Evolutionary conservation across 805 yeast species (phyloP).

Genomic region (Komagataella kurtzmanii): DNA sequence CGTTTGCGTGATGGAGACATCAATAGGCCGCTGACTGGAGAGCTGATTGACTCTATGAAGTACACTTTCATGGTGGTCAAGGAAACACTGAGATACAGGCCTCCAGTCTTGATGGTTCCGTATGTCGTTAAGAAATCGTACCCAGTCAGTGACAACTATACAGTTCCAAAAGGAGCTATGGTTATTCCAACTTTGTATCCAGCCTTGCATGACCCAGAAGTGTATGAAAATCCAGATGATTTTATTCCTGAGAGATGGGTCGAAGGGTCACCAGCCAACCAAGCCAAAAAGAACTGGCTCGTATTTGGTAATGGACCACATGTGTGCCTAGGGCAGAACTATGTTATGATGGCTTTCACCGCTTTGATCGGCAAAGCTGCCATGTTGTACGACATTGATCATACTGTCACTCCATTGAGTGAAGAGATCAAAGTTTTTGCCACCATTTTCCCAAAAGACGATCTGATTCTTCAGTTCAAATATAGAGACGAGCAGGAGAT

Average conservation of each 20-base stretch:
- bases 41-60: slow-evolving; percentile 71
- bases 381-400: slow-evolving; percentile 67
- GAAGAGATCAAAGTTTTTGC: slow-evolving; percentile 96
- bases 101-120: slow-evolving; percentile 98
- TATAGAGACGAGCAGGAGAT: slow-evolving; percentile 21
- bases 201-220: slow-evolving; percentile 94
- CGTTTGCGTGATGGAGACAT: slow-evolving; percentile 72
- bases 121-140: slow-evolving; percentile 80
- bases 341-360: slow-evolving; percentile 82
- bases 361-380: slow-evolving; percentile 87
- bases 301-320: slow-evolving; percentile 98
- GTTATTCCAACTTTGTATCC: slow-evolving; percentile 93
- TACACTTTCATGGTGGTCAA: slow-evolving; percentile 86
- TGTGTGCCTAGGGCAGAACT: slow-evolving; percentile 88
- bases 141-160: slow-evolving; percentile 72
- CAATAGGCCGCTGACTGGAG: slow-evolving; percentile 42
- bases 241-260: slow-evolving; percentile 95
- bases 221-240: slow-evolving; percentile 85
- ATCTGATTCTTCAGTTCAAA: slow-evolving; percentile 66
- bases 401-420: slow-evolving; percentile 68
- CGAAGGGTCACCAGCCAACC: slow-evolving; percentile 61
- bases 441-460: slow-evolving; percentile 96
- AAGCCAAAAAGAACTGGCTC: slow-evolving; percentile 82
- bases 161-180: slow-evolving; percentile 97
- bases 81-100: slow-evolving; percentile 88